Percentiles rank a stretch among this genome's conserved stretches.
These are phyloP conservation scores for Fusarium sp. DNA, from an alignment of 2,329 filamentous ascomycete species.

Conservation along the genomic window DNA sequence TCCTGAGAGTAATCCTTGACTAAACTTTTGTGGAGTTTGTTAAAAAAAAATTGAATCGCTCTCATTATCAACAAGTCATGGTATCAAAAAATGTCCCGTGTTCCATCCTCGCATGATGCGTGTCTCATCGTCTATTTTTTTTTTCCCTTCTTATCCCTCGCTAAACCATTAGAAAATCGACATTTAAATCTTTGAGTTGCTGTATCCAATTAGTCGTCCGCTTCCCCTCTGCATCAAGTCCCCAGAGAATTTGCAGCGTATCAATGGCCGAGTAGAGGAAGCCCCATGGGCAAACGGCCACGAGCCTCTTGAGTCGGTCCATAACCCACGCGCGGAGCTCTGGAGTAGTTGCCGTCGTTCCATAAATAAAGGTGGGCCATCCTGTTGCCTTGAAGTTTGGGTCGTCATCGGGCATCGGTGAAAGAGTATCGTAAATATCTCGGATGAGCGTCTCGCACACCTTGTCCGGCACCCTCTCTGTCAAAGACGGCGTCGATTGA, in stretches of 20 bases:
- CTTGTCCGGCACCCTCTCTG: conserved; percentile 33
- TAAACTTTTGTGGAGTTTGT: not conserved
- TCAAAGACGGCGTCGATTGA: conserved; percentile 51
- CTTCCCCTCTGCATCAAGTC: conserved; percentile 47
- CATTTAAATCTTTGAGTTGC: conserved; percentile 54
- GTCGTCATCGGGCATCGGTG: conserved; percentile 61
- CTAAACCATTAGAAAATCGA: conserved; percentile 52
- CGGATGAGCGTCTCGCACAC: conserved; percentile 52
- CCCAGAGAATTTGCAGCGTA: conserved; percentile 59
- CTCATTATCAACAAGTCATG: conserved; percentile 20
- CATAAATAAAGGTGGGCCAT: conserved; percentile 68
- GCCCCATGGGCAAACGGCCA: conserved; percentile 59
- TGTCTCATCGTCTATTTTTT: not conserved
- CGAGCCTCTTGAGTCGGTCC: conserved; percentile 56
- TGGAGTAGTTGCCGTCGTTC: conserved; percentile 60
- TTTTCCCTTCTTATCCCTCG: no score
- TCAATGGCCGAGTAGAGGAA: conserved; percentile 61
- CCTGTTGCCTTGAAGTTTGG: conserved; percentile 67
- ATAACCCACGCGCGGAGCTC: conserved; percentile 61
- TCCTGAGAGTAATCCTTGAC: not conserved
- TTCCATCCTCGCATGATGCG: conserved; percentile 26
- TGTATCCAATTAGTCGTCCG: conserved; percentile 55
- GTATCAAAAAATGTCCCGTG: conserved; percentile 36
- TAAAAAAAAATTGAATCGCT: conserved; percentile 5
- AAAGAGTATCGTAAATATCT: conserved; percentile 62